These are phyloP conservation scores for Amauroascus niger DNA, from an alignment of 2,329 filamentous ascomycete species.

Conservation along the genomic window DNA sequence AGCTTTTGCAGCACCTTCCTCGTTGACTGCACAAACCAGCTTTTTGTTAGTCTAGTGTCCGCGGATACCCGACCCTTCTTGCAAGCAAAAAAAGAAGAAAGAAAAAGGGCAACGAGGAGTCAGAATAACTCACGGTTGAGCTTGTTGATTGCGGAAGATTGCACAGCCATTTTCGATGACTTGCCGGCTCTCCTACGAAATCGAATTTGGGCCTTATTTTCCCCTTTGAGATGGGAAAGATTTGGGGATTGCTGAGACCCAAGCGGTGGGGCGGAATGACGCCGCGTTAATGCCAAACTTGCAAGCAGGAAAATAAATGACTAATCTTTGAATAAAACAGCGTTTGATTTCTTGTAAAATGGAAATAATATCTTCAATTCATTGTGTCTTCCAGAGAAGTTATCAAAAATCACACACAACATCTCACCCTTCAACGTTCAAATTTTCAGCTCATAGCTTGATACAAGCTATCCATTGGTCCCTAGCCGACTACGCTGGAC, in stretches of 20 bases:
- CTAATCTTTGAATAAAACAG: too few species aligned
- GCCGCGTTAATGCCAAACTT: too few species aligned
- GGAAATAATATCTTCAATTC: background rate
- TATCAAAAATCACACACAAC: too few species aligned
- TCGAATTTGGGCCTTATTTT: background rate
- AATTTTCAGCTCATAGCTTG: background rate
- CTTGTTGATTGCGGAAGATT: constrained; percentile 34
- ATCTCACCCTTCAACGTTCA: background rate
- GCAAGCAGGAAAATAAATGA: too few species aligned
- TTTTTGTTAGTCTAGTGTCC: background rate
- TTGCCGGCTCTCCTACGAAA: background rate
- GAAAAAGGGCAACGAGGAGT: background rate
- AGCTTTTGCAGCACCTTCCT: constrained; percentile 26
- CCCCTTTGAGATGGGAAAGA: background rate
- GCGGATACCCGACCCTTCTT: background rate
- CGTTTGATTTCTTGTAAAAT: background rate
- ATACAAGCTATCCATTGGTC: too few species aligned
- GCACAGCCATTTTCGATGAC: constrained; percentile 34
- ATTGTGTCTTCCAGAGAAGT: too few species aligned
- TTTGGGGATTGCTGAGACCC: background rate
- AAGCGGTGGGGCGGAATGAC: background rate
- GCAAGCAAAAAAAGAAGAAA: background rate
- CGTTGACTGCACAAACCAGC: constrained; percentile 29
- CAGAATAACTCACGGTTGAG: constrained; percentile 29
- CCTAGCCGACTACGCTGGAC: too few species aligned